Evolutionary conservation across 106 monocot species (phyloP).

Genomic region (Platanthera zijinensis): DNA sequence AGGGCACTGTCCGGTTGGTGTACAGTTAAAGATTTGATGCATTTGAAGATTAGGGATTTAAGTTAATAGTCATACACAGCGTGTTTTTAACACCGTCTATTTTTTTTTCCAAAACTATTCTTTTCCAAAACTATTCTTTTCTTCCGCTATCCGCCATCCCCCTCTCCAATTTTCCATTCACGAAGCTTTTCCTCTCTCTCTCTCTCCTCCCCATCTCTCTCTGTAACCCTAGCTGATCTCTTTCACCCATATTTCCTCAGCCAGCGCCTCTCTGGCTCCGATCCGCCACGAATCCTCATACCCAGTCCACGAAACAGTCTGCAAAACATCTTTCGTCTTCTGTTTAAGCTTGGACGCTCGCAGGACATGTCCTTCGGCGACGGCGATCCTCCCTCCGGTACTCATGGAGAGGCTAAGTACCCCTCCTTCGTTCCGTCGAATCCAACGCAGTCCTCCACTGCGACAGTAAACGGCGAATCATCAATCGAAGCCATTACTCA

Average conservation of each 20-base stretch:
- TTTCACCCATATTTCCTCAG: neutral
- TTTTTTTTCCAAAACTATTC: too few relatives aligned
- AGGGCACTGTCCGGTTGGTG: too few relatives aligned
- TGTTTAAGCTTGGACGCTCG: neutral
- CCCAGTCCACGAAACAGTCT: neutral
- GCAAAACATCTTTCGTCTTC: neutral
- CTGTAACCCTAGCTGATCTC: neutral
- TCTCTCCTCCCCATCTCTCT: neutral
- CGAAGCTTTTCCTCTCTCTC: neutral
- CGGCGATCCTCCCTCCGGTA: neutral
- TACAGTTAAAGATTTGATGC: too few relatives aligned
- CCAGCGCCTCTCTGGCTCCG: neutral
- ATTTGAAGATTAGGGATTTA: too few relatives aligned
- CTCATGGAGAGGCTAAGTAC: neutral
- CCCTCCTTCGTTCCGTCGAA: neutral
- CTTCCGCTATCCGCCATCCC: too few relatives aligned
- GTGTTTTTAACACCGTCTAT: too few relatives aligned
- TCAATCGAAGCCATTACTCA: conserved; percentile 42
- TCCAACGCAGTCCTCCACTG: neutral
- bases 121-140: too few relatives aligned
- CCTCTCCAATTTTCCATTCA: too few relatives aligned
- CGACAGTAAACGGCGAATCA: neutral
- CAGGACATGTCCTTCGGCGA: neutral
- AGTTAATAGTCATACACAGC: too few relatives aligned
- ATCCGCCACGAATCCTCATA: neutral